A percentile compares a stretch with the other conserved stretches of the same genome.
Conservation (phyloP, 371 early-diverging fungal genomes). For the Rhizomucor pusillus region DNA sequence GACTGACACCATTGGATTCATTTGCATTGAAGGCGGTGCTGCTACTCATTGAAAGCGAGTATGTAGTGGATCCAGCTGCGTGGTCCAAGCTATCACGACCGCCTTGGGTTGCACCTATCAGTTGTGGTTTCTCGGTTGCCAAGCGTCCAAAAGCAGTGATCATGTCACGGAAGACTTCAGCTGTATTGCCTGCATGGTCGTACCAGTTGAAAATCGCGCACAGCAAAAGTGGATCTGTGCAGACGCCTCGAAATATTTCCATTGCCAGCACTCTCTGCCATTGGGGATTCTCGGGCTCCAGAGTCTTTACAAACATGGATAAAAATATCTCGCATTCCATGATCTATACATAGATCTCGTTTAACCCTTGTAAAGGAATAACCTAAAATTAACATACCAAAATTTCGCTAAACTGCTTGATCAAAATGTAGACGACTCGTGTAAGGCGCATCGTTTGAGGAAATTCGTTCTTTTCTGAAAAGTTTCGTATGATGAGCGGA, state of each 20-base stretch:
- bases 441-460: constrained; percentile 81
- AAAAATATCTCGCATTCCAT: constrained; percentile 95
- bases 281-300: constrained; percentile 75
- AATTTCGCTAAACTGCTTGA: constrained; percentile 74
- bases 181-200: constrained; percentile 68
- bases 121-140: constrained; percentile 76
- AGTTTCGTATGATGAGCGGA: constrained; percentile 84
- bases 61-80: constrained; percentile 10
- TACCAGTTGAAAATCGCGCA: constrained; percentile 72
- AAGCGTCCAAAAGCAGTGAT: constrained; percentile 73
- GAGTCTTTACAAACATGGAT: constrained; percentile 79
- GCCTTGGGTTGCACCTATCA: constrained; percentile 57
- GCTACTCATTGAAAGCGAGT: constrained; percentile 4
- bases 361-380: background rate
- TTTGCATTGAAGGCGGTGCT: background rate
- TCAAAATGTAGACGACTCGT: constrained; percentile 76
- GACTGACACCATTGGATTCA: constrained; percentile 17
- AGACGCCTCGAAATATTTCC: constrained; percentile 79
- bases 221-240: constrained; percentile 58
- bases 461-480: constrained; percentile 88
- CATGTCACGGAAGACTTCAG: constrained; percentile 81
- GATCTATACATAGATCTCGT: constrained; percentile 29
- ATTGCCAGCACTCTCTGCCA: constrained; percentile 90
- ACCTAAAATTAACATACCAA: constrained; percentile 44
- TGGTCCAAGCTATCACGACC: constrained; percentile 47